Evolutionary conservation across 2,329 filamentous ascomycete genomes (phyloP).

Genomic region (Kalmusia sp.): DNA sequence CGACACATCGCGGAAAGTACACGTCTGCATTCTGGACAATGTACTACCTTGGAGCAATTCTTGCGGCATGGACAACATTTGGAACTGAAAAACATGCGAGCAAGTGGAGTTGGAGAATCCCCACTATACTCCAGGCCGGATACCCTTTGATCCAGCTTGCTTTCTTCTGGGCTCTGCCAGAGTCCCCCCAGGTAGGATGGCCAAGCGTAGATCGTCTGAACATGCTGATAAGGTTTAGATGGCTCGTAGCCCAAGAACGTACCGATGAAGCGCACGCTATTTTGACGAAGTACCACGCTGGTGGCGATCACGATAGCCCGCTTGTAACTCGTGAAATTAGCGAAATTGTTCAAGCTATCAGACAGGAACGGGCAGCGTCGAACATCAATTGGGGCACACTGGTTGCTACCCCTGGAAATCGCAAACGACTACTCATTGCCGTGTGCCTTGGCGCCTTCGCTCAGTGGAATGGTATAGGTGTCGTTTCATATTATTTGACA

Average conservation of each 20-base stretch:
- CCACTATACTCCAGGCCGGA: conserved; percentile 57
- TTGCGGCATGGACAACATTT: conserved; percentile 57
- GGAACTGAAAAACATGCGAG: conserved; percentile 50
- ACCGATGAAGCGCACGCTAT: conserved; percentile 61
- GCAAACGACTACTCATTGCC: conserved; percentile 42
- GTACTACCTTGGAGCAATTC: conserved; percentile 47
- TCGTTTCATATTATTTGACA: conserved; percentile 46
- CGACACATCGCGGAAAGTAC: conserved; percentile 37
- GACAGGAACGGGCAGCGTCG: neutral
- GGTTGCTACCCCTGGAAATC: conserved; percentile 6
- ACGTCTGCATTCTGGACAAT: conserved; percentile 24
- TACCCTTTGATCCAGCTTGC: conserved; percentile 52
- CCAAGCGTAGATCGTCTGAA: conserved; percentile 11
- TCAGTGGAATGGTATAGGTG: conserved; percentile 46
- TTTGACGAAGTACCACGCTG: conserved; percentile 61
- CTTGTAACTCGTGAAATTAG: conserved; percentile 13
- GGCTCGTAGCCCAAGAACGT: conserved; percentile 62
- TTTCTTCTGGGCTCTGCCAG: conserved; percentile 52
- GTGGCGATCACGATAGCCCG: conserved; percentile 42
- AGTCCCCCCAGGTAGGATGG: conserved; percentile 65
- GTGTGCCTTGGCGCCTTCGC: conserved; percentile 42
- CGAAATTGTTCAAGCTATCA: conserved; percentile 11
- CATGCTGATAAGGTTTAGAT: conserved; percentile 55
- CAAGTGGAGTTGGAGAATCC: conserved; percentile 56
- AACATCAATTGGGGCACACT: conserved; percentile 1